Conservation (phyloP, 495 filamentous ascomycete species). For the Hyphodiscus hymeniophilus region DNA sequence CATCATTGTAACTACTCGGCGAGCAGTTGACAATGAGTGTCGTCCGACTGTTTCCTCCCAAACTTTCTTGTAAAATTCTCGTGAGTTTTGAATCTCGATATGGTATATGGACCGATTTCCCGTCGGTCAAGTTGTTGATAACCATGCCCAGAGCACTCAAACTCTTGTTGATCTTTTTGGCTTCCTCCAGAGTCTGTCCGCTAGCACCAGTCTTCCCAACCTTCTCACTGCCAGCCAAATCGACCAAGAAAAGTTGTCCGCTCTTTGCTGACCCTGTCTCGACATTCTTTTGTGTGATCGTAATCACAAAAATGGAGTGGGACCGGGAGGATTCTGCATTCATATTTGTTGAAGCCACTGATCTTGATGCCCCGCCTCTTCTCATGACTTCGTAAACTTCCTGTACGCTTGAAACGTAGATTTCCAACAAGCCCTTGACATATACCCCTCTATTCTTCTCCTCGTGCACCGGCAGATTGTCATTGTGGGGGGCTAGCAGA, state of each 20-base stretch:
- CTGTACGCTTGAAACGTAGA: conserved; percentile 90
- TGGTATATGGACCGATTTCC: conserved; percentile 94
- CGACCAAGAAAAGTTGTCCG: conserved; percentile 92
- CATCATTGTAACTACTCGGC: conserved; percentile 95
- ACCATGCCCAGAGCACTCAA: conserved; percentile 97
- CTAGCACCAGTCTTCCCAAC: conserved; percentile 97
- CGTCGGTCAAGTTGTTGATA: conserved; percentile 94
- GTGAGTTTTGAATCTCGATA: conserved; percentile 99
- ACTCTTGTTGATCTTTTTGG: conserved; percentile 99
- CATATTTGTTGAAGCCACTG: conserved; percentile 99
- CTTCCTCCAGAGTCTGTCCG: conserved; percentile 95
- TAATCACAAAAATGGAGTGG: conserved; percentile 97
- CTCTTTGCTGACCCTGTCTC: conserved; percentile 96
- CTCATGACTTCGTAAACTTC: conserved; percentile 98
- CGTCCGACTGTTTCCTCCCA: conserved; percentile 94
- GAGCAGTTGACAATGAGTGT: conserved; percentile 98
- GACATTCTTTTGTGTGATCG: conserved; percentile 94
- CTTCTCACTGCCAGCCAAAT: conserved; percentile 96
- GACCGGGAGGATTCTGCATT: conserved; percentile 98
- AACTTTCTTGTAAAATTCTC: conserved; percentile 88
- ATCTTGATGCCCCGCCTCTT: conserved; percentile 77
- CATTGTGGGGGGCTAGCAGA: conserved; percentile 82
- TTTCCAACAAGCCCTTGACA: conserved; percentile 89
- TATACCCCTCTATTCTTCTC: conserved; percentile 95
- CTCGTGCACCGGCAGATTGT: conserved; percentile 94